Evolutionary conservation across 1,284 basidiomycete genomes (phyloP), one percentile per base, ranked within the genome.

Genomic region (Tremellales sp.): DNA sequence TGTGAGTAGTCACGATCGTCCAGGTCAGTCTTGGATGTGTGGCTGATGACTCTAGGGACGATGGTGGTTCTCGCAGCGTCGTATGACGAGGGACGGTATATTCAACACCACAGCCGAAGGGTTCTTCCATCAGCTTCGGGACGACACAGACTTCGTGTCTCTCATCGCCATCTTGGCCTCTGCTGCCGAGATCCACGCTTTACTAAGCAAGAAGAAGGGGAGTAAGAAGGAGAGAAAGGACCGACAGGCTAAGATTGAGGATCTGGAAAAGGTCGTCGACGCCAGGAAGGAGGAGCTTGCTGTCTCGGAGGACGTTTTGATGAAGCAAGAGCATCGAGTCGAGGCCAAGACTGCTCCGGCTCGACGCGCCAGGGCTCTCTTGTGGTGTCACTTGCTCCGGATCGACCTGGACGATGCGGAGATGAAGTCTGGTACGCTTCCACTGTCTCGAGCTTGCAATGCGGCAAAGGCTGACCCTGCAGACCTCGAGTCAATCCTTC

Each of bases 1-100:
- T 53, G 89, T 83, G 71, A 58, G 84, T 80, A 15, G 25, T 3
- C 29, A 23, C 2, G 27, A 25, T 22, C 21, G 22, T 43, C 11
- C 24, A 11, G 29, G 7, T 19, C 24, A n/a, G 19, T 8, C 29
- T 27, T 23, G n/a, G 39, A n/a, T n/a, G n/a, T n/a, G n/a, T n/a
- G n/a, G n/a, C n/a, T n/a, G n/a, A n/a, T n/a, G n/a, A 31, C 27
- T 35, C 17, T 57, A 86, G 84, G 88, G 89, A 19, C 82, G 84
- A 47, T 99, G 96, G 96, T 99, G 96, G 96, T 98, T 97, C 69
- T 89, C 91, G 15, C 89, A 86, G 60, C 81, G 89, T 48, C 81
- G 84, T 56, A 85, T 84, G 70, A 98, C 96, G 25, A 96, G 97
- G 71, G 96, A 98, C 62, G 90, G 91, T 39, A 81, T 97, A 46